Evolutionary conservation across 768 basidiomycete species (phyloP).

Genomic region (Pholiota microspora): DNA sequence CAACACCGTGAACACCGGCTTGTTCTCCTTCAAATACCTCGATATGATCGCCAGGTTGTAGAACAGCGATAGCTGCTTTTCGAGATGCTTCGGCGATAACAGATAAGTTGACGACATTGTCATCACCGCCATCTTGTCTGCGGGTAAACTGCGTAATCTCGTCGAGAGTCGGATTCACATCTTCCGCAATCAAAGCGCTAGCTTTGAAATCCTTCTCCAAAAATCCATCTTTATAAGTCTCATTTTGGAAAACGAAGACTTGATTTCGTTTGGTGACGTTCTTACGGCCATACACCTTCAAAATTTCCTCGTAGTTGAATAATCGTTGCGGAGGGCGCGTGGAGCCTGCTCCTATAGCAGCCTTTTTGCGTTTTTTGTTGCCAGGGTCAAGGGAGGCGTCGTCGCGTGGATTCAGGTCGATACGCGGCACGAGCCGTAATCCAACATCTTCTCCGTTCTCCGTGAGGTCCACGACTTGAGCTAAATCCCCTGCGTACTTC

Average conservation of each 20-base stretch:
- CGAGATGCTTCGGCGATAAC: conserved; percentile 91
- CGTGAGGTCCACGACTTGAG: conserved; percentile 91
- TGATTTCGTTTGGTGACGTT: conserved; percentile 72
- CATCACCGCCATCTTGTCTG: conserved; percentile 68
- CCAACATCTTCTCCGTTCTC: conserved; percentile 93
- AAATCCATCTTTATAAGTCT: conserved; percentile 93
- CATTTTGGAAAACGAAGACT: conserved; percentile 84
- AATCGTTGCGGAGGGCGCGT: conserved; percentile 88
- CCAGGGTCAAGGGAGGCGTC: conserved; percentile 48
- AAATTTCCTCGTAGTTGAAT: conserved; percentile 92
- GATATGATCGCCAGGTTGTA: conserved; percentile 97
- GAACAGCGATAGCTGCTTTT: conserved; percentile 86
- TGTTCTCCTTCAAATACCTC: conserved; percentile 98
- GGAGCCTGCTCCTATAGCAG: conserved; percentile 42
- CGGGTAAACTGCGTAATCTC: conserved; percentile 91
- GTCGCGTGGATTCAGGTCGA: conserved; percentile 91
- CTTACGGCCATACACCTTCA: conserved; percentile 81
- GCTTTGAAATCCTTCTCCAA: conserved; percentile 95
- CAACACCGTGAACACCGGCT: conserved; percentile 86
- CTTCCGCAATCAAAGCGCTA: conserved; percentile 73
- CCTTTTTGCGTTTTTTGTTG: conserved; percentile 82
- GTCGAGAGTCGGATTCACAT: conserved; percentile 93
- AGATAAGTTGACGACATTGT: conserved; percentile 78
- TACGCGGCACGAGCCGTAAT: conserved; percentile 94
- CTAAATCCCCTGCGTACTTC: conserved; percentile 91